These are phyloP conservation scores for Erysimum pusillum DNA, from an alignment of 441 rosid species.

Conservation along the genomic window DNA sequence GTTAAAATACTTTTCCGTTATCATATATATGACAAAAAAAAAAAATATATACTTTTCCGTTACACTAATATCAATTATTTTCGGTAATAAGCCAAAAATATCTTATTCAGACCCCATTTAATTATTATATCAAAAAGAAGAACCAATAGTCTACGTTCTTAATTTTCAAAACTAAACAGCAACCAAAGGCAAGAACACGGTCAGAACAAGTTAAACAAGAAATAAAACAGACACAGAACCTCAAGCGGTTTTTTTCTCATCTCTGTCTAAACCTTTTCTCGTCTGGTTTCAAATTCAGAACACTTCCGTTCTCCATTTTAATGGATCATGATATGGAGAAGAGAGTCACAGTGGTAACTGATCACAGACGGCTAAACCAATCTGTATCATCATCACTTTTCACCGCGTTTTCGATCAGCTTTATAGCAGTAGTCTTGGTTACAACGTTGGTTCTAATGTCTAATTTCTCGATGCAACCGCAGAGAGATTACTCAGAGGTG, in stretches of 20 bases:
- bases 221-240: constrained; percentile 17
- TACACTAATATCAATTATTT: constrained; percentile 5
- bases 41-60: background rate
- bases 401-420: constrained; percentile 29
- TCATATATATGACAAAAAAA: too few relatives aligned
- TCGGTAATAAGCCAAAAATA: background rate
- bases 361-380: constrained; percentile 37
- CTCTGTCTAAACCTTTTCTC: background rate
- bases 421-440: constrained; percentile 24
- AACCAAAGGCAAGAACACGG: constrained; percentile 17
- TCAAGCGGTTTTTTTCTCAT: constrained; percentile 10
- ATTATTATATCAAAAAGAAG: background rate
- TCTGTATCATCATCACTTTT: constrained; percentile 38
- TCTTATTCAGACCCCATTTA: background rate
- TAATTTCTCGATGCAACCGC: constrained; percentile 38
- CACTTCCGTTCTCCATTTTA: background rate
- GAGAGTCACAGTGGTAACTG: constrained; percentile 4
- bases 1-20: background rate
- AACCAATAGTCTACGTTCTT: constrained; percentile 14
- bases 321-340: constrained; percentile 36
- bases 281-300: background rate
- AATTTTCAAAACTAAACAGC: constrained; percentile 30
- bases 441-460: constrained; percentile 34
- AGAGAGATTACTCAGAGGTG: constrained; percentile 36
- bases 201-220: constrained; percentile 33